Base-by-base conservation (phyloP, 306 rosid species). In the Calophaca sinica region DNA sequence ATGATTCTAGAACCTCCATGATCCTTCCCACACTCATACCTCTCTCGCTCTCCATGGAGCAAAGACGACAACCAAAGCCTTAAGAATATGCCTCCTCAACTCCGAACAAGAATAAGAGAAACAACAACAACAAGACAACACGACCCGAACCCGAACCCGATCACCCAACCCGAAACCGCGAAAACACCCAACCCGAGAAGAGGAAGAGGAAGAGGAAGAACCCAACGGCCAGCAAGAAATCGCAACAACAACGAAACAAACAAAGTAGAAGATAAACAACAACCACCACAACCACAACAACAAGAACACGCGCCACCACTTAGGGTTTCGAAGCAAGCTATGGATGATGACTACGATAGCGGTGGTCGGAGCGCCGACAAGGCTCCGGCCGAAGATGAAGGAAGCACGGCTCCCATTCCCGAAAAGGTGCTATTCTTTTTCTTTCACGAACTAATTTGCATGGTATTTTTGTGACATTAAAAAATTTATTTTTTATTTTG, bases 331-430 rank as follows among this genome's bases (percentile, higher is more conserved):
- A 66, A 60, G 13, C 57, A 45, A 77, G 86, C 78, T 9, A 92
- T 92, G 98, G 94, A 92, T 72, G 92, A 83, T 74, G 78, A 65
- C 13, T 5, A 54, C 62, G 89, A 83, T 51, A 87, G 94, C 72
- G 97, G 96, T 15, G 96, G 88, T 13, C 85, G 80, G 58, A 89
- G 85, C 70, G 84, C 84, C 39, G 93, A 83, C 53, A 92, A 88
- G 80, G 87, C 72, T 26, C 83, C 83, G 3, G 88, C 89, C 57
- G 94, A 92, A 35, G 98, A 90, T 4, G 96, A 90, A 31, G 89
- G 88, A 51, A 73, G 73, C 68, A 58, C 86, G 0, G 80, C 94
- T 81, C 98, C 96, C 13, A 70, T 92, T 74, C 98, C 98, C 8
- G 98, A 90, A 62, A 92, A 87, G 93, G 98, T 92, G 51, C 9